Base-by-base conservation (phyloP, 2,329 filamentous ascomycete species). In the Aureobasidium subglaciale region DNA sequence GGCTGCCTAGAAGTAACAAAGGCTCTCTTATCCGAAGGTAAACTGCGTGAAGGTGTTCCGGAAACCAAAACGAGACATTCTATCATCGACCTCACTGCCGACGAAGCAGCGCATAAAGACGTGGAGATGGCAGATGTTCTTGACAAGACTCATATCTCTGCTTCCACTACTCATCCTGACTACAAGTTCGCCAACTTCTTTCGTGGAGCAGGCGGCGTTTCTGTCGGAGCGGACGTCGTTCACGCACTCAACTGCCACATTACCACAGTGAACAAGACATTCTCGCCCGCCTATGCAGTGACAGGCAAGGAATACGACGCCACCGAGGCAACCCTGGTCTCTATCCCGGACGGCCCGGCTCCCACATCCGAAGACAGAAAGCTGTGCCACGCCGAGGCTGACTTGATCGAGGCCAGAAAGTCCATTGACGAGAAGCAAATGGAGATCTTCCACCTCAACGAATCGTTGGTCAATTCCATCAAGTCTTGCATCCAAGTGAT, bases 221-320 rank as follows among this genome's bases (percentile, higher is more conserved):
- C 86, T 0, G 72, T 78, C 2, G 88, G 86, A 0, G 86, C 86
- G 8, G 29, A 22, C 16, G 24, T 34, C 32, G 50, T 20, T 3
- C 50, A 54, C 10, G 50, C 35, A 6, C 37, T 37, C 18, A 25
- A 20, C n/a, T 30, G 20, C 20, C 89, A 95, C 60, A 69, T 90
- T 0, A 90, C 86, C 0, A 88, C 87, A 0, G 88, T 89, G 0
- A 95, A 90, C 56, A 87, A 92, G 62, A 82, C 79, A 2, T 91
- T 85, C 66, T 91, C 87, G 0, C 81, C 83, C 0, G 86, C 84
- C 0, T 85, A 95, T 58, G 91, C 87, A 0, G 22, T 46, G 2
- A 61, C 68, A 0, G 78, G 80, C 0, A 72, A 72, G 6, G 76
- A 83, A 20, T 84, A 90, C 42, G 85, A 87, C 1, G 75, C 71